Conservation (phyloP, 257 asterid species). For the Scutellaria galericulata region DNA sequence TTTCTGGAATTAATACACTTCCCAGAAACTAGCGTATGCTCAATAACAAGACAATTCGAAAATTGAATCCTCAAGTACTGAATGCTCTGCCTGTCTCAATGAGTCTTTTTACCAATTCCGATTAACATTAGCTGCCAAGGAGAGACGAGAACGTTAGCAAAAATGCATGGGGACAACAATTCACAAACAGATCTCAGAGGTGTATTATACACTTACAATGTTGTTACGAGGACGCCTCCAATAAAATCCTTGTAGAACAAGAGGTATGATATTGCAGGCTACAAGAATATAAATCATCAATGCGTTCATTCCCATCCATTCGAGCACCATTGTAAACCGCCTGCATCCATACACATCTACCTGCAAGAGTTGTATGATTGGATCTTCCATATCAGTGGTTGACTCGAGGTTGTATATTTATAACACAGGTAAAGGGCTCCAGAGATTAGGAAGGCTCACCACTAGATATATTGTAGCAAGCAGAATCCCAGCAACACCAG, state of each 20-base stretch:
- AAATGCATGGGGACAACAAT: neutral
- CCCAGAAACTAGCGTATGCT: neutral
- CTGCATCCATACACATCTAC: constrained; percentile 59
- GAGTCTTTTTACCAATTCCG: constrained; percentile 30
- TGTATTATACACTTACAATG: constrained; percentile 44
- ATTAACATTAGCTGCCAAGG: constrained; percentile 23
- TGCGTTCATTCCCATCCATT: constrained; percentile 71
- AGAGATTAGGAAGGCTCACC: constrained; percentile 39
- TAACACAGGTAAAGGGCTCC: neutral
- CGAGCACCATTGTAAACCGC: constrained; percentile 45
- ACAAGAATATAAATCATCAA: constrained; percentile 57
- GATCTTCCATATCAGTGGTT: neutral
- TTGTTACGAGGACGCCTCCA: constrained; percentile 60
- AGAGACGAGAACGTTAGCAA: neutral
- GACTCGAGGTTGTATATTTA: neutral
- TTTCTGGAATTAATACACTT: neutral
- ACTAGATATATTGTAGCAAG: constrained; percentile 56
- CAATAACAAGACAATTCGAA: neutral
- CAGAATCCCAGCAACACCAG: constrained; percentile 69
- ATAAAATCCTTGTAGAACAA: constrained; percentile 63
- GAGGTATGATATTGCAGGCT: constrained; percentile 67
- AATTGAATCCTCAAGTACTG: neutral
- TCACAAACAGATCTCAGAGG: neutral
- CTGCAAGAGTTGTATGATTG: constrained; percentile 36
- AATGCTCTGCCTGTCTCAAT: neutral